Evolutionary conservation across 768 basidiomycete genomes (phyloP), one percentile per base, ranked within the genome.

Genomic region (Heimioporus sp.): DNA sequence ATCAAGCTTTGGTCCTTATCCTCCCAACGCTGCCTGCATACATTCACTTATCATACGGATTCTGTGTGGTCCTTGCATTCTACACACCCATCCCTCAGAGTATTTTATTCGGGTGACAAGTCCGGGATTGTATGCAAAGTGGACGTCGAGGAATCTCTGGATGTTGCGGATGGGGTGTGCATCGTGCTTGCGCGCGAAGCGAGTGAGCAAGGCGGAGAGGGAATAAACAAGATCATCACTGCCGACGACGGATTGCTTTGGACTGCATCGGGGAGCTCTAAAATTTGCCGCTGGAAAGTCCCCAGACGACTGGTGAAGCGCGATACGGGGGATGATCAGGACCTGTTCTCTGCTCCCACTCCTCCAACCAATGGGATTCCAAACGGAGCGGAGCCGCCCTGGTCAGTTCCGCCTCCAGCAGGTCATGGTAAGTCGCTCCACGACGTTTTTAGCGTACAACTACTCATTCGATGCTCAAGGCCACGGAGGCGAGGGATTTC

Each of bases 81-180:
- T 10, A 78, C 83, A 0, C 94, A 98, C 65, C 91, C 94, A 0
- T 83, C 87, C 9, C 76, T 99, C 46, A 84, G 84, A 65, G 77
- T 84, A 2, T 99, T 99, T 73, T 98, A 96, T 71, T 97, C 95
- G 0, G 97, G 96, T 10, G 96, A 98, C 61, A 81, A 90, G 28
- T 82, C 88, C 4, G 97, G 96, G n/a, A 75, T 86, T 52, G 84
- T 98, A 8, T 92, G 91, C 66, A 85, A 85, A 57, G 86, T 94
- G n/a, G 97, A 99, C 59, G 82, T 96, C 3, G 91, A 94, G 60
- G 83, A 81, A 36, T 87, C 84, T 54, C 70, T 77, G 13, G 90
- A 94, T 50, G 77, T 96, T 24, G 82, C 87, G 2, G 92, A 97
- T 42, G 97, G 91, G 30, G 90, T 93, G 67, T 98, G 96, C 63